phyloP scores from a whole-genome alignment of 228 moss, liverwort and hornwort genomes.

The Sphagnum magellanicum region DNA sequence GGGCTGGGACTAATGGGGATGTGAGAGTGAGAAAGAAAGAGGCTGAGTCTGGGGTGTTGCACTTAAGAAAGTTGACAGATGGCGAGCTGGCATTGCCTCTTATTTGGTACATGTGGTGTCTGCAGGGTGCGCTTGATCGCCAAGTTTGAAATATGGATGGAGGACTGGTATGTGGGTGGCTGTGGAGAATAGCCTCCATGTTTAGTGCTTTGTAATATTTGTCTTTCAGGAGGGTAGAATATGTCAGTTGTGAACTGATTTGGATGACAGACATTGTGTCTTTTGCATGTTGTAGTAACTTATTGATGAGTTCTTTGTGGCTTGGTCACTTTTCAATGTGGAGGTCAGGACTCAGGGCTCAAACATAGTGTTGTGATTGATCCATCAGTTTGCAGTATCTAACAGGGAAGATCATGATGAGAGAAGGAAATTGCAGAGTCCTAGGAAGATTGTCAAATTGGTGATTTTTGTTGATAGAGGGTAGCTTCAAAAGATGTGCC shows the following conservation, averaged over 20 bases:
- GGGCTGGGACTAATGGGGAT: constrained; percentile 72
- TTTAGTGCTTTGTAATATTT: constrained; percentile 41
- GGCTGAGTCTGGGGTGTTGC: constrained; percentile 88
- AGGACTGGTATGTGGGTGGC: constrained; percentile 99
- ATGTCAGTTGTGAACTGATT: not conserved
- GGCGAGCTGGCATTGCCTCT: constrained; percentile 99
- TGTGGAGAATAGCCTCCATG: constrained; percentile 70
- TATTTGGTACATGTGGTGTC: constrained; percentile 99
- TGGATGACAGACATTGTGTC: constrained; percentile 8
- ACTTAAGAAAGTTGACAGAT: constrained; percentile 80
- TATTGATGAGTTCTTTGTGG: no score
- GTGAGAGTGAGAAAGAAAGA: constrained; percentile 49
- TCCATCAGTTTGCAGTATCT: no score
- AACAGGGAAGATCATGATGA: no score
- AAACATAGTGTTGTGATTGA: no score
- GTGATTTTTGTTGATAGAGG: no score
- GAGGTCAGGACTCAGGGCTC: no score
- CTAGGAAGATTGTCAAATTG: no score
- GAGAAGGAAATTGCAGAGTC: no score
- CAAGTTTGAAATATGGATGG: constrained; percentile 87
- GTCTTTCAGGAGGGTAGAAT: constrained; percentile 4
- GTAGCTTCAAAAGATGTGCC: no score
- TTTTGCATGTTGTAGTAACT: no score
- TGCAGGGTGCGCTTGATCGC: constrained; percentile 99
- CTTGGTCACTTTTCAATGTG: no score